Evolutionary conservation across 1,284 basidiomycete species (phyloP).

Genomic region (Psilocybe mexicana): DNA sequence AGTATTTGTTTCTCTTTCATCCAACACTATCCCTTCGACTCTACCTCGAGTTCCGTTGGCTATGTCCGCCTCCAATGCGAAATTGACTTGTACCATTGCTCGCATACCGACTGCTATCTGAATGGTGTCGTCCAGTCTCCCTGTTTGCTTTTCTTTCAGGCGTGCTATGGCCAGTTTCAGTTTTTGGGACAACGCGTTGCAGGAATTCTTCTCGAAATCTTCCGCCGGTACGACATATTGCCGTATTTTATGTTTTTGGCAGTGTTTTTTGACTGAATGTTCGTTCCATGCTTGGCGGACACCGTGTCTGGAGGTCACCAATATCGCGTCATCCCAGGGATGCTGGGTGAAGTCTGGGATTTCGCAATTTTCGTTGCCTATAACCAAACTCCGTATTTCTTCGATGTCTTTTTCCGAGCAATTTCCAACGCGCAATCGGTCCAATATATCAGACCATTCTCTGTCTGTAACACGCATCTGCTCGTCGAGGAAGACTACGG

Average conservation of each 20-base stretch:
- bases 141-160: no score
- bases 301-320: conserved; percentile 38
- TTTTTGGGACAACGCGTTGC: neutral
- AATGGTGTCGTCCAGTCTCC: conserved; percentile 5
- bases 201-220: conserved; percentile 21
- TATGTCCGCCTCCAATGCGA: conserved; percentile 42
- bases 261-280: conserved; percentile 20
- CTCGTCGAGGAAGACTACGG: conserved; percentile 28
- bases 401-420: conserved; percentile 28
- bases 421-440: conserved; percentile 22
- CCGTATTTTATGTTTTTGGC: conserved; percentile 10
- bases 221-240: conserved; percentile 25
- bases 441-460: conserved; percentile 17
- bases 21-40: conserved; percentile 36
- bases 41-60: conserved; percentile 38
- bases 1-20: conserved; percentile 24
- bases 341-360: conserved; percentile 17
- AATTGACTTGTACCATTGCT: conserved; percentile 42
- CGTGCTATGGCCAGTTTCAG: no score
- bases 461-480: neutral
- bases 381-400: conserved; percentile 23
- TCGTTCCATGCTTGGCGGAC: conserved; percentile 36
- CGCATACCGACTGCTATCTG: conserved; percentile 41
- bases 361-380: conserved; percentile 18
- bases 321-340: conserved; percentile 28